Conservation (phyloP, 192 early-diverging fungal genomes). For the Dispira parvispora region DNA sequence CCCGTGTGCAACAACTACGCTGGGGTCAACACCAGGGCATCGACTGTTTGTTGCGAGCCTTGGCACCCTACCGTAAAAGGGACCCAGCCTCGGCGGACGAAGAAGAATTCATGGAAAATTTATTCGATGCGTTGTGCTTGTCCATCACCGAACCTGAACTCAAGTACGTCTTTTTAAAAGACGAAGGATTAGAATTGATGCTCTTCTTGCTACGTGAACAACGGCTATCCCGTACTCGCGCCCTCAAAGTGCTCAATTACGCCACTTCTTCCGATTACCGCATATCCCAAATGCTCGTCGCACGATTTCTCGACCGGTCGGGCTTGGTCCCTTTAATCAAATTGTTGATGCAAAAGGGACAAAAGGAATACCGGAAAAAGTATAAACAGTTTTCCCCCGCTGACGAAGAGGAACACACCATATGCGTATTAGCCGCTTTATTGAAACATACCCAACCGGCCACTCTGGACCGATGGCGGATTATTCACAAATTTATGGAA, state of each 20-base stretch:
- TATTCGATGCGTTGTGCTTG: conserved; percentile 68
- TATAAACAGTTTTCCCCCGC: conserved; percentile 62
- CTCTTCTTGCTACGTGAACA: conserved; percentile 77
- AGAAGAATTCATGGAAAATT: conserved; percentile 81
- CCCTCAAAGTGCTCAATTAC: conserved; percentile 77
- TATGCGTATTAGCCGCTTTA: conserved; percentile 68
- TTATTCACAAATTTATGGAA: conserved; percentile 73
- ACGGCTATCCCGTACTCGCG: conserved; percentile 58
- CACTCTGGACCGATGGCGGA: conserved; percentile 42
- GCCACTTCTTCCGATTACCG: conserved; percentile 33
- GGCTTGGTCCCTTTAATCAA: conserved; percentile 79
- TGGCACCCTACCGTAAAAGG: conserved; percentile 38
- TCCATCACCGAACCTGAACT: conserved; percentile 44
- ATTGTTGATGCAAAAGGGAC: conserved; percentile 60
- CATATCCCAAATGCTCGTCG: conserved; percentile 33
- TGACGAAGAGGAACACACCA: conserved; percentile 77
- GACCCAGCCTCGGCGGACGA: conserved; percentile 77
- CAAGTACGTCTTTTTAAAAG: conserved; percentile 58
- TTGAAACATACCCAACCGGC: conserved; percentile 43
- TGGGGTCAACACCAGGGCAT: conserved; percentile 36
- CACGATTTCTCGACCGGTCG: conserved; percentile 57
- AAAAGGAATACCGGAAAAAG: conserved; percentile 55
- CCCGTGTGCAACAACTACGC: conserved; percentile 27
- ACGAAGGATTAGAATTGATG: conserved; percentile 86
- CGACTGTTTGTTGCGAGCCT: conserved; percentile 49